A percentile compares a stretch with the other conserved stretches of the same genome.
phyloP scores from a whole-genome alignment of 164 flowering plant genomes.

The Stephania japonica region DNA sequence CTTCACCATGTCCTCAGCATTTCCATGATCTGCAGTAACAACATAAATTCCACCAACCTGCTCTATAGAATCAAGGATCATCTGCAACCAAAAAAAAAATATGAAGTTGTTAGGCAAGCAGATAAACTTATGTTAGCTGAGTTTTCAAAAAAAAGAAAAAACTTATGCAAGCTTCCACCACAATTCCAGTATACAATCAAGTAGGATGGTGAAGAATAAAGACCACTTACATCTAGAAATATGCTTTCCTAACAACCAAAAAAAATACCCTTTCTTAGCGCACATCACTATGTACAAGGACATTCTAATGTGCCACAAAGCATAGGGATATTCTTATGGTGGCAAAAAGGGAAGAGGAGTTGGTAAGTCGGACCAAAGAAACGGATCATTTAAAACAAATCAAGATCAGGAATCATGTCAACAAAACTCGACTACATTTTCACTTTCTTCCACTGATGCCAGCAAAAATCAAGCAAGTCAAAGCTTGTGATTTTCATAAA shows the following conservation, averaged over 20 bases:
- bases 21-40: constrained; percentile 97
- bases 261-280: not conserved
- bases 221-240: not conserved
- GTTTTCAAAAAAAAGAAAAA: too few species aligned
- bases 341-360: too few species aligned
- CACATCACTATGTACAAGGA: too few species aligned
- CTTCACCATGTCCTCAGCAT: constrained; percentile 99
- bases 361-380: too few species aligned
- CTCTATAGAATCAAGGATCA: constrained; percentile 86
- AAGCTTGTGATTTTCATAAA: not conserved
- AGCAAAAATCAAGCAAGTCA: not conserved
- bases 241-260: not conserved
- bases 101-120: not conserved
- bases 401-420: too few species aligned
- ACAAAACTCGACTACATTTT: too few species aligned
- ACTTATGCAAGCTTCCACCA: too few species aligned
- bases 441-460: too few species aligned
- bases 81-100: constrained; percentile 35
- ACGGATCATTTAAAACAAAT: too few species aligned
- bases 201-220: not conserved
- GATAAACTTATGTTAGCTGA: not conserved
- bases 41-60: constrained; percentile 92
- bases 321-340: too few species aligned
- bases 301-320: too few species aligned
- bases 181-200: not conserved